Evolutionary conservation across 2,329 filamentous ascomycete species (phyloP), one percentile per base, ranked within the genome.

Genomic region (Hypoxylon sp.): DNA sequence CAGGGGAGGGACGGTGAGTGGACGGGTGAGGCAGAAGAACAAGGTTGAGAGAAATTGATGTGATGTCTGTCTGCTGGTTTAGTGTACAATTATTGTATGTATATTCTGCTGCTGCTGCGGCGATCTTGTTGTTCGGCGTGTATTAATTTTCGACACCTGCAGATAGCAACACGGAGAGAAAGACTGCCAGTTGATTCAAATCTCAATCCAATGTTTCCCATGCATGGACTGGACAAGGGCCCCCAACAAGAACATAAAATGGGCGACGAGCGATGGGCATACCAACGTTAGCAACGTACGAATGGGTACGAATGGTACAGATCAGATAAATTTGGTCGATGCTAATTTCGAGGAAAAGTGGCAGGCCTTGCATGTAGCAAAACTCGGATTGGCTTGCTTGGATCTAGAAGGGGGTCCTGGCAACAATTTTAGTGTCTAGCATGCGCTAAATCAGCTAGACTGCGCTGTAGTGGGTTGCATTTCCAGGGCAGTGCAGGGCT

Each of bases 111-210:
- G 21, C 6, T 25, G 9, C 21, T 25, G 21, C 6, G 21, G n/a
- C n/a, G n/a, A n/a, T n/a, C n/a, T n/a, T 31, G 13, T 34, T 34
- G 29, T 43, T 26, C 29, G 29, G 40, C 29, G 34, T 26, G 38
- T 50, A 61, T n/a, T n/a, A n/a, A 59, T 55, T 56, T 55, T 61
- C 35, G 25, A 55, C 44, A 56, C 58, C 40, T 49, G 52, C 55
- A 13, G 29, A 49, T 35, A 52, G 50, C 44, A n/a, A n/a, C 52
- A 56, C 57, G 37, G 42, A 31, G 31, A 35, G 40, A 45, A 46
- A 46, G 11, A 45, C 20, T 37, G 47, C 51, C 37, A 42, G 46
- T 19, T 48, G 36, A 51, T 52, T 46, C 47, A 55, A 59, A 40
- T 46, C 43, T 55, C 41, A 48, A 54, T 37, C 45, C 44, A 46